Evolutionary conservation across 768 basidiomycete species (phyloP), one percentile per base, ranked within the genome.

Genomic region (Suillus spraguei): DNA sequence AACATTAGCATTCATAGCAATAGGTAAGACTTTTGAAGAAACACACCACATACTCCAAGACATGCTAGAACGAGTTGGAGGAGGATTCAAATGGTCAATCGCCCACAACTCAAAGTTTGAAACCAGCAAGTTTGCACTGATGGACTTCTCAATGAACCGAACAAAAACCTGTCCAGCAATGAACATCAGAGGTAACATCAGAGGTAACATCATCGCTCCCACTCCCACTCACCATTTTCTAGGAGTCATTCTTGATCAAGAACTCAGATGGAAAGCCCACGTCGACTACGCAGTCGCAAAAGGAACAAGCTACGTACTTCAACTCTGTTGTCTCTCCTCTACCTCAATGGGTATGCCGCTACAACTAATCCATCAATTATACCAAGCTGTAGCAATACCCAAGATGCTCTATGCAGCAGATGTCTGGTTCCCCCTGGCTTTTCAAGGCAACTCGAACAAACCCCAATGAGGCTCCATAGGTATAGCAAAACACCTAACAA

Each of bases 341-440:
- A 38, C 64, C 2, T 36, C 61, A 5, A 47, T 11, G 11, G 74
- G 74, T 4, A 55, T 73, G 9, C 61, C 38, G 13, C 42, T 61
- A 3, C 61, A 60, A 24, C 63, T 67, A 11, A 71, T 71, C 60
- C 22, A 52, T 11, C 67, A 63, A 16, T 70, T 77, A 1, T 77
- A 72, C 60, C 36, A 65, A 0, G 66, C 72, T 4, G 71, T 74
- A 1, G 71, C 67, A 0, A 42, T 74, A 7, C 74, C 74, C 1
- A 71, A 71, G 38, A 65, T 76, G 53, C 65, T 67, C 0, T 76
- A 76, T 39, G 70, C 68, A 4, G 60, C 67, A 2, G 72, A 74
- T 33, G 58, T 72, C 0, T 75, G 69, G 70, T 74, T 70, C 60
- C 62, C 61, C 5, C 72, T 71, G 5, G 62, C 60, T 0, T 22